Base-by-base conservation (phyloP, 371 early-diverging fungal genomes). In the Lichtheimia ornata region DNA sequence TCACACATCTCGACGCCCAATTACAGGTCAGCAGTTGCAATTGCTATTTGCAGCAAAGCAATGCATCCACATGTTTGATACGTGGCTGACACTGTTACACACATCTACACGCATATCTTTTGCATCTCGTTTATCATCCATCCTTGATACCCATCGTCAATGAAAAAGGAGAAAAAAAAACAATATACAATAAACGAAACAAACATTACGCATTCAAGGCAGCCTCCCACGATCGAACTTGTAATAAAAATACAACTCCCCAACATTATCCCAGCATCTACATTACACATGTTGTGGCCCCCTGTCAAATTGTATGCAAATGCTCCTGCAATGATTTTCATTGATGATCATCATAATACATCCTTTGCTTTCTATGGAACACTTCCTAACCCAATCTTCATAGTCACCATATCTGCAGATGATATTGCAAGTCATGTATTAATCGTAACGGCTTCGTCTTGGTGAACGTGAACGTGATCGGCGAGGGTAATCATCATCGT, bases 401-500 rank as follows among this genome's bases (percentile, higher is more conserved):
- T 35, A 35, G 35, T 35, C 35, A 35, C 35, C 35, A 35, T 35
- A 35, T 35, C 35, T 35, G 35, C 11, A 35, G 35, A 35, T 35
- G 35, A 35, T 9, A 11, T 0, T 2, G 1, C 35, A 5, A 35
- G 3, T 30, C 25, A 43, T 35, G 4, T 28, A 1, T 60, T 58
- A 66, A 50, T 66, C 66, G 40, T 66, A 66, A 14, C 62, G 58
- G 35, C 27, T 44, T 50, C 69, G 28, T 61, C 58, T 43, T n/a
- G 69, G 69, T 15, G 69, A 68, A 28, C 69, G 69, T 25, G 69
- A 68, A 24, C 69, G 63, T 22, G 69, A 63, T 18, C 62, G 59
- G 15, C 64, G 49, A 11, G 58, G 55, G n/a, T 40, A 45, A 11
- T 61, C 64, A 51, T 65, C 58, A 14, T 65, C 60, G 27, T 62